Conservation (phyloP, 306 rosid genomes). For the Vachellia pachyceras region DNA sequence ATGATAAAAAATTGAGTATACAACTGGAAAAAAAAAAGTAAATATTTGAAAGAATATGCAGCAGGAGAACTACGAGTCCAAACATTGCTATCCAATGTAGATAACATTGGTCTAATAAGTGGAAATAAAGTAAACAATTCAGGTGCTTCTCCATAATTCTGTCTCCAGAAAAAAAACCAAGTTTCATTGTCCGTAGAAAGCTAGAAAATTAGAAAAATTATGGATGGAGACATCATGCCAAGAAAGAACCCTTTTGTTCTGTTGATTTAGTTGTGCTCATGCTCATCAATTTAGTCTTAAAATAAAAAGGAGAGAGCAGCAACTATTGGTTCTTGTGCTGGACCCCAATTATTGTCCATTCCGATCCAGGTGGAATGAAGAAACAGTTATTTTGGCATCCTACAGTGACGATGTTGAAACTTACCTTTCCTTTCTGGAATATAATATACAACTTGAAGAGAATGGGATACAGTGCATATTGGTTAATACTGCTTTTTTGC, state of each 20-base stretch:
- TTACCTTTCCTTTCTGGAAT: slow-evolving; percentile 5
- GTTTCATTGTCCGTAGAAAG: neutral
- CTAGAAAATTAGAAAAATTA: neutral
- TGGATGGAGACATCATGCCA: neutral
- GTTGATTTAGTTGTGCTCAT: slow-evolving; percentile 16
- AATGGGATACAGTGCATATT: neutral
- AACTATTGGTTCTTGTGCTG: slow-evolving; percentile 18
- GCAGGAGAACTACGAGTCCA: neutral
- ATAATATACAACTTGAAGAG: neutral
- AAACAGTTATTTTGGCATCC: neutral
- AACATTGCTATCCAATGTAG: neutral
- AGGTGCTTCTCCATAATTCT: neutral
- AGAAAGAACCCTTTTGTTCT: neutral
- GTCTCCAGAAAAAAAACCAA: neutral
- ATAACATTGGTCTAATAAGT: neutral
- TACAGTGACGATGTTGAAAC: slow-evolving; percentile 11
- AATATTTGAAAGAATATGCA: neutral
- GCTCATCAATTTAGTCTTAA: slow-evolving; percentile 28
- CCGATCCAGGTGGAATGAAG: neutral
- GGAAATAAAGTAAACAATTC: neutral
- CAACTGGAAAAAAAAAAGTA: too few relatives aligned
- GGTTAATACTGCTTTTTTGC: neutral
- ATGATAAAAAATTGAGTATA: neutral
- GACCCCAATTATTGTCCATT: slow-evolving; percentile 1
- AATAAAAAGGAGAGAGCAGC: neutral